Percentiles rank a stretch among this genome's conserved stretches.
These are phyloP conservation scores for Perilla frutescens DNA, from an alignment of 257 asterid species.

Conservation along the genomic window DNA sequence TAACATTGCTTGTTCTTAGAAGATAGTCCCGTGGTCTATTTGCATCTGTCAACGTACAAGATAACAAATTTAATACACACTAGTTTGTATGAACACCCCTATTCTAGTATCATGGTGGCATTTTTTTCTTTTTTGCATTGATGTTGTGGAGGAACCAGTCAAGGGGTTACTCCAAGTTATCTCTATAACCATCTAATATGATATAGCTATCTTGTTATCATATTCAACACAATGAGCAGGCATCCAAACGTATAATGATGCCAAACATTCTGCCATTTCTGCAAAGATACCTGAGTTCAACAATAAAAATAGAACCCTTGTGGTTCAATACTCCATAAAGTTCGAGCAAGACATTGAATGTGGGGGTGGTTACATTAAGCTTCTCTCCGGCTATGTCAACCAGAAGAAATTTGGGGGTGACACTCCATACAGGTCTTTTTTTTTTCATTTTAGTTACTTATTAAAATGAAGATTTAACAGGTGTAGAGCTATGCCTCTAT, in stretches of 20 bases:
- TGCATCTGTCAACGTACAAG: background rate
- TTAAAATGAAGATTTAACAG: background rate
- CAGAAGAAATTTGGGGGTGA: constrained; percentile 99
- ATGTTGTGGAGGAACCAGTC: constrained; percentile 12
- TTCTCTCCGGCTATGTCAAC: constrained; percentile 89
- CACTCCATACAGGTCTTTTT: constrained; percentile 88
- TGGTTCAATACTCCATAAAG: constrained; percentile 85
- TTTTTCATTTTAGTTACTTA: background rate
- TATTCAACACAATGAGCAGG: constrained; percentile 51
- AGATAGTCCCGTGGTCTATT: background rate
- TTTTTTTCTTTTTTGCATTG: background rate
- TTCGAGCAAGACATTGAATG: constrained; percentile 97
- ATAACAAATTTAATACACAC: too few relatives aligned
- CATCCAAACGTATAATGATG: constrained; percentile 82
- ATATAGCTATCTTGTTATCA: constrained; percentile 10
- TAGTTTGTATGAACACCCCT: background rate
- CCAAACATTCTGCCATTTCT: constrained; percentile 85
- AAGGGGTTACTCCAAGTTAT: background rate
- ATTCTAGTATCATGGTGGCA: background rate
- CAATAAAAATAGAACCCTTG: constrained; percentile 90
- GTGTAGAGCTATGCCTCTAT: background rate
- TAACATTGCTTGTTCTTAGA: background rate
- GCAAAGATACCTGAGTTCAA: constrained; percentile 93
- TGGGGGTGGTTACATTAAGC: constrained; percentile 97
- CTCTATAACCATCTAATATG: background rate